phyloP scores from a whole-genome alignment of 164 flowering plant genomes.

The Macadamia tetraphylla region DNA sequence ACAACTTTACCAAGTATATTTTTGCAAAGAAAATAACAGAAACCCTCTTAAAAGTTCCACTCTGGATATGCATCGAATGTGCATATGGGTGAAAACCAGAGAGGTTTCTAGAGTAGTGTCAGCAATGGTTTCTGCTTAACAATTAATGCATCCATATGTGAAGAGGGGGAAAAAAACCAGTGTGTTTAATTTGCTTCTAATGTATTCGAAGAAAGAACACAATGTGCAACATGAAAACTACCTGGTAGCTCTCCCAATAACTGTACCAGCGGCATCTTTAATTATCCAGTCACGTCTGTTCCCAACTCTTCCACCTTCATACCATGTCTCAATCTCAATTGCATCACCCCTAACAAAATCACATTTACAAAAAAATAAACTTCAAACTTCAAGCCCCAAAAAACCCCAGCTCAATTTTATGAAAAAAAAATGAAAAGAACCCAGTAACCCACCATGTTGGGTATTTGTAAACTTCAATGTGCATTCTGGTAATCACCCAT shows the following conservation, averaged over 20 bases:
- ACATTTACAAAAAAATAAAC: background rate
- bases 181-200: too few species aligned
- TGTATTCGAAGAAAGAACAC: background rate
- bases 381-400: background rate
- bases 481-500: slow-evolving; percentile 99
- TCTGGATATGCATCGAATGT: too few species aligned
- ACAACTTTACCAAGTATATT: too few species aligned
- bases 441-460: slow-evolving; percentile 76
- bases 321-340: slow-evolving; percentile 97
- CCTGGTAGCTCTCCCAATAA: slow-evolving; percentile 99
- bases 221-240: slow-evolving; percentile 9
- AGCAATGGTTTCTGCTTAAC: too few species aligned
- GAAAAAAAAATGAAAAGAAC: background rate
- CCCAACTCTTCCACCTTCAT: slow-evolving; percentile 87
- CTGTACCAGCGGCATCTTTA: slow-evolving; percentile 74
- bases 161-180: too few species aligned
- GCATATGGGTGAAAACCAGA: too few species aligned
- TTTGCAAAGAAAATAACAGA: too few species aligned
- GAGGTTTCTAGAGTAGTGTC: too few species aligned
- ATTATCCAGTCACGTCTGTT: slow-evolving; percentile 96
- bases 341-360: slow-evolving; percentile 72
- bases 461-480: slow-evolving; percentile 90
- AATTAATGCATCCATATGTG: background rate
- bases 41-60: too few species aligned
- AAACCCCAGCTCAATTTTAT: slow-evolving; percentile 4